Percentiles rank a stretch among this genome's conserved stretches.
Evolutionary conservation across 1,139 yeast genomes (phyloP).

Genomic region (Saccharomyces hybrid): DNA sequence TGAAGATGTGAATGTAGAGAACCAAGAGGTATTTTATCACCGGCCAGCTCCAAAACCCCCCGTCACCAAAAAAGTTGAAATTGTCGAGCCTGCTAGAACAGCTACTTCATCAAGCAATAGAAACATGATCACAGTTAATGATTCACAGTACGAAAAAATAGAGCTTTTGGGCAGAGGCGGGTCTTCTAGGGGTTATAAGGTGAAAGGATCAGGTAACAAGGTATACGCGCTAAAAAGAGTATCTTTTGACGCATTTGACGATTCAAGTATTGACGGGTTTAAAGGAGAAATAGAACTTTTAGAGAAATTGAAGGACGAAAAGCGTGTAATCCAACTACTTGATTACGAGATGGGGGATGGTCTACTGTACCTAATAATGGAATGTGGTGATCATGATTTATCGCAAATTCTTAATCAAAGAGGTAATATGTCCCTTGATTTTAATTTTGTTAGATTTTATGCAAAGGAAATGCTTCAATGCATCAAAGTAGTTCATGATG

Average conservation of each 20-base stretch:
- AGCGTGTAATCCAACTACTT: constrained; percentile 69
- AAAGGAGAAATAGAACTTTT: constrained; percentile 85
- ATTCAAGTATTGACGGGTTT: constrained; percentile 63
- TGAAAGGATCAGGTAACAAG: constrained; percentile 49
- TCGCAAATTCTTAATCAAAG: constrained; percentile 71
- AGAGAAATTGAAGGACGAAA: constrained; percentile 49
- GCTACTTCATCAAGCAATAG: constrained; percentile 9
- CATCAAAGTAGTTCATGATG: constrained; percentile 78
- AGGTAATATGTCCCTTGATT: constrained; percentile 49
- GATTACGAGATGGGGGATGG: constrained; percentile 67
- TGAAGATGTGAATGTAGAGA: neutral
- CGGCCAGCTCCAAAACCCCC: constrained; percentile 6
- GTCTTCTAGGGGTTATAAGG: constrained; percentile 85
- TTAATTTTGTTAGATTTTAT: constrained; percentile 75
- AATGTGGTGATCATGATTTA: constrained; percentile 88
- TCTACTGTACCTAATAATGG: constrained; percentile 75
- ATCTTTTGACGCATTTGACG: constrained; percentile 73
- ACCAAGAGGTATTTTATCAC: constrained; percentile 4
- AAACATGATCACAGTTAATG: constrained; percentile 42
- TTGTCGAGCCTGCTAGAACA: constrained; percentile 20
- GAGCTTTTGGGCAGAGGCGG: constrained; percentile 91
- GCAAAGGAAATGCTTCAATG: constrained; percentile 75
- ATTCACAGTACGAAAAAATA: constrained; percentile 59
- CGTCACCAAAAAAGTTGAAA: constrained; percentile 21
- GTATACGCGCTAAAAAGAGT: constrained; percentile 80